phyloP scores from a whole-genome alignment of 495 filamentous ascomycete genomes.

The Aspergillus haitiensis region DNA sequence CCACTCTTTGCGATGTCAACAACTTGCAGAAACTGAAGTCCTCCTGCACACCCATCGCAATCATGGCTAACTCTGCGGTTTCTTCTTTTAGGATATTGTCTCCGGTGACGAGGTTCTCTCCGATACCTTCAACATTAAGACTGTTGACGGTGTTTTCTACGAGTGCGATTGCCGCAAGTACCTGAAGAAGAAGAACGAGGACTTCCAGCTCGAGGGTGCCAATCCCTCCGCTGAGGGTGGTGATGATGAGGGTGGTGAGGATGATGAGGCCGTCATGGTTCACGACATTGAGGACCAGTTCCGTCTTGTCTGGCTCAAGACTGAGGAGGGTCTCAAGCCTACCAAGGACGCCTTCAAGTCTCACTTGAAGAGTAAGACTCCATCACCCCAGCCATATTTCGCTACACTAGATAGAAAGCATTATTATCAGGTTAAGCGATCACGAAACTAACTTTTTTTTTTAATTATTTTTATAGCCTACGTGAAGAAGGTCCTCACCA shows the following conservation, averaged over 20 bases:
- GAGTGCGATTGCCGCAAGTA: conserved; percentile 92
- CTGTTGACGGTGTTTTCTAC: conserved; percentile 74
- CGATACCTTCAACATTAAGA: conserved; percentile 79
- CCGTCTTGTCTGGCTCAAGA: conserved; percentile 72
- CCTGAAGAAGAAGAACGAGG: conserved; percentile 64
- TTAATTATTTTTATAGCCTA: conserved; percentile 56
- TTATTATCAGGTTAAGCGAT: no score
- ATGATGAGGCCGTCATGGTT: conserved; percentile 60
- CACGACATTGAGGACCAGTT: conserved; percentile 95
- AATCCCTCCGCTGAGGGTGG: conserved; percentile 94
- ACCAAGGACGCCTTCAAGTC: conserved; percentile 75
- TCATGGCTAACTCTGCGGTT: conserved; percentile 18
- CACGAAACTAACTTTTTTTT: conserved; percentile 2
- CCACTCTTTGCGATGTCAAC: conserved; percentile 12
- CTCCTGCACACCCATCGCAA: conserved; percentile 4
- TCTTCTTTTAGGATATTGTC: conserved; percentile 69
- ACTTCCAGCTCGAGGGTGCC: conserved; percentile 89
- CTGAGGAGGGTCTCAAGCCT: conserved; percentile 58
- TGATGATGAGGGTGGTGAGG: conserved; percentile 70
- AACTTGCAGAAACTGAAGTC: conserved; percentile 10
- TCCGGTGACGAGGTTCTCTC: conserved; percentile 94
- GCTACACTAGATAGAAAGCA: no score
- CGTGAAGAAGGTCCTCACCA: conserved; percentile 80
- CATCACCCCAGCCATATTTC: no score
- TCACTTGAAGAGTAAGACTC: conserved; percentile 74